Conservation (phyloP, 2,329 filamentous ascomycete species). For the Exutisphaerella laricina region DNA sequence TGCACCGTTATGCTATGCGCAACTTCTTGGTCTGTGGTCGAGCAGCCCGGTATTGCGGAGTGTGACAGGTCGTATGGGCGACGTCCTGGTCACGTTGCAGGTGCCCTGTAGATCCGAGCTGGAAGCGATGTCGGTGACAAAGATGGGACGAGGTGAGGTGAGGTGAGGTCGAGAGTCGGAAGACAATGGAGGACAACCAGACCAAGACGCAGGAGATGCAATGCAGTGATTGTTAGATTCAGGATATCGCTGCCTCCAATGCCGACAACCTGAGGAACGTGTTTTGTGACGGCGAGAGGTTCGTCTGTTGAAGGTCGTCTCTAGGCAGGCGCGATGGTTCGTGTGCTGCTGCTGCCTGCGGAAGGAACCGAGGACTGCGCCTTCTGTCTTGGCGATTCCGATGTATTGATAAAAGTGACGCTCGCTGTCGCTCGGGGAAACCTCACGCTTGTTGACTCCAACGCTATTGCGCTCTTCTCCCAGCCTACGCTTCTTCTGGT, state of each 20-base stretch:
- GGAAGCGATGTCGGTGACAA: not conserved
- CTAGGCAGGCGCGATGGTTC: not conserved
- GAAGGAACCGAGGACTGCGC: not conserved
- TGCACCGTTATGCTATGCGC: not conserved
- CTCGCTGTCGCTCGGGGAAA: too few species aligned
- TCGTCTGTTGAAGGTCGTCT: not conserved
- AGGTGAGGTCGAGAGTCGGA: too few species aligned
- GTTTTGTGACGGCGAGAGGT: not conserved
- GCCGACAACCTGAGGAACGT: not conserved
- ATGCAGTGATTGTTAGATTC: too few species aligned
- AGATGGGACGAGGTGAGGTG: not conserved
- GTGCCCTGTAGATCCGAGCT: not conserved
- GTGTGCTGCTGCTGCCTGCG: not conserved
- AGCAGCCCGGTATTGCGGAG: too few species aligned
- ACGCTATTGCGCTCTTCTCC: too few species aligned
- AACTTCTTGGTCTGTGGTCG: too few species aligned
- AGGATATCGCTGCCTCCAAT: not conserved
- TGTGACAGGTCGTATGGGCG: not conserved
- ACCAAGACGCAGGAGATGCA: too few species aligned
- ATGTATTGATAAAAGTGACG: too few species aligned
- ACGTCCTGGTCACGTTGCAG: conserved; percentile 4
- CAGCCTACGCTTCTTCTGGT: not conserved
- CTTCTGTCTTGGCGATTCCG: too few species aligned
- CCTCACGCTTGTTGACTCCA: too few species aligned
- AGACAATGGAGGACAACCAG: too few species aligned